Conservation (phyloP, 768 basidiomycete genomes). For the Phlebiopsis flavidoalba region DNA sequence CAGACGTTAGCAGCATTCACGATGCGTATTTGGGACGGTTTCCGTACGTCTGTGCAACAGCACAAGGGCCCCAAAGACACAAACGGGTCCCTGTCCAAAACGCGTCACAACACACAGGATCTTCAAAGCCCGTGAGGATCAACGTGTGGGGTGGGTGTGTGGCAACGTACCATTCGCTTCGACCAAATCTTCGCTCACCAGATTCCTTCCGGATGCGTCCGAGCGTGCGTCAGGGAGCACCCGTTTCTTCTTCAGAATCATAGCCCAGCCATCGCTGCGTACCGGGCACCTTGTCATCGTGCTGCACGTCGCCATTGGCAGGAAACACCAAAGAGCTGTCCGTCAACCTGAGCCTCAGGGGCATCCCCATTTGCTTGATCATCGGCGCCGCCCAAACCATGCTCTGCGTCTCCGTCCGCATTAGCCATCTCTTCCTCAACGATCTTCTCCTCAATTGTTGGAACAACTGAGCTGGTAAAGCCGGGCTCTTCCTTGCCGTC, state of each 20-base stretch:
- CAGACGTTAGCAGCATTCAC: neutral
- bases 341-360: slow-evolving; percentile 34
- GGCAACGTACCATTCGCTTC: slow-evolving; percentile 60
- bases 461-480: slow-evolving; percentile 59
- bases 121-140: slow-evolving; percentile 78
- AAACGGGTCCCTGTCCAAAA: slow-evolving; percentile 93
- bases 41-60: slow-evolving; percentile 85
- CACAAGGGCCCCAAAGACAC: slow-evolving; percentile 86
- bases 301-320: slow-evolving; percentile 42
- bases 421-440: slow-evolving; percentile 36
- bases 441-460: slow-evolving; percentile 65
- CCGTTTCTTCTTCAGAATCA: slow-evolving; percentile 48
- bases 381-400: neutral
- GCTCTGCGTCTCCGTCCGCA: neutral
- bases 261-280: slow-evolving; percentile 39
- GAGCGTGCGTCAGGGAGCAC: slow-evolving; percentile 44
- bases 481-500: slow-evolving; percentile 47
- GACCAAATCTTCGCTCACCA: slow-evolving; percentile 44
- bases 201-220: slow-evolving; percentile 50
- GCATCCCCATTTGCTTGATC: slow-evolving; percentile 1
- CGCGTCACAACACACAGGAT: slow-evolving; percentile 74
- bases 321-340: slow-evolving; percentile 50
- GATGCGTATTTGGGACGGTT: neutral
- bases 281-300: slow-evolving; percentile 43
- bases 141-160: slow-evolving; percentile 62